Conservation (phyloP, 1,139 yeast species). For the Starmera stellimalicola region DNA sequence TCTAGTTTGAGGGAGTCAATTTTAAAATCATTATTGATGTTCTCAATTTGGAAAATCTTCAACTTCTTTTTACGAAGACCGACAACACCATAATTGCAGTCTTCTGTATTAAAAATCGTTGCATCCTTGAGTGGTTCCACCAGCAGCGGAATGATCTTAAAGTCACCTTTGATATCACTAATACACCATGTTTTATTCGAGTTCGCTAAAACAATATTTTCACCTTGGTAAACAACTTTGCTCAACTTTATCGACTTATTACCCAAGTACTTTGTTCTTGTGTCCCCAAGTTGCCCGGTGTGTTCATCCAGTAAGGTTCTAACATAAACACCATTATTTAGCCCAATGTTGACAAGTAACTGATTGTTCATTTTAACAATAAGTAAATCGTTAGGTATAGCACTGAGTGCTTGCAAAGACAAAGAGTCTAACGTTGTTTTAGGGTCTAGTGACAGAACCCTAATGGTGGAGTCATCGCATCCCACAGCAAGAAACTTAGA, state of each 20-base stretch:
- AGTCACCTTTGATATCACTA: constrained; percentile 5
- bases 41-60: constrained; percentile 53
- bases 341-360: constrained; percentile 59
- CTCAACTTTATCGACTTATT: constrained; percentile 46
- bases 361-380: constrained; percentile 17
- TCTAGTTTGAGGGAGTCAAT: constrained; percentile 35
- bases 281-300: constrained; percentile 58
- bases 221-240: constrained; percentile 12
- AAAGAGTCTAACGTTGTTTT: constrained; percentile 54
- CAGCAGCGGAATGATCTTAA: constrained; percentile 10
- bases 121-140: constrained; percentile 27
- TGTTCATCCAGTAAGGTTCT: constrained; percentile 46
- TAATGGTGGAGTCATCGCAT: constrained; percentile 60
- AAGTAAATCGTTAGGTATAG: constrained; percentile 41
- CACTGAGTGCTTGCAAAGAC: constrained; percentile 59
- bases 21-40: constrained; percentile 36
- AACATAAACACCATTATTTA: constrained; percentile 74
- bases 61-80: constrained; percentile 47
- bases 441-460: constrained; percentile 56
- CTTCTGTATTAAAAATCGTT: constrained; percentile 53
- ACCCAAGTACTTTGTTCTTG: constrained; percentile 70
- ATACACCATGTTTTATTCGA: constrained; percentile 32
- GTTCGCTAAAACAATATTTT: constrained; percentile 27
- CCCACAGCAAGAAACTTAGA: constrained; percentile 62
- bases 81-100: constrained; percentile 51